Conservation (phyloP, 345 rosid genomes). For the Arabis hirsuta region DNA sequence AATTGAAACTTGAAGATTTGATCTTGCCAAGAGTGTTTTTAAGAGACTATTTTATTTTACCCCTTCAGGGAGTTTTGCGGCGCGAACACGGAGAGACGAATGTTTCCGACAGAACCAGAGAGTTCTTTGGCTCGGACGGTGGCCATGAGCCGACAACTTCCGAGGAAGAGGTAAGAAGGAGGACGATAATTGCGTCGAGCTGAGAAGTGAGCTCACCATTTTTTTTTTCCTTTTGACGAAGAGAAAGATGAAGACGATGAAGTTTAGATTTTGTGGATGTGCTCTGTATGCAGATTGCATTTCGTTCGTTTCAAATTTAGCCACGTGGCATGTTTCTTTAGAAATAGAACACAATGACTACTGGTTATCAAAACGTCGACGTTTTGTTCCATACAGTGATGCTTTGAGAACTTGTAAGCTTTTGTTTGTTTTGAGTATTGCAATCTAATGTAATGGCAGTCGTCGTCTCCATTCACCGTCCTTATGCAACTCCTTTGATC, state of each 20-base stretch:
- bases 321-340: not conserved
- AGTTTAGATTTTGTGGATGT: conserved; percentile 23
- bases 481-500: conserved; percentile 13
- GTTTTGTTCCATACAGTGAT: not conserved
- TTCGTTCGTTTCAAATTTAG: not conserved
- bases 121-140: conserved; percentile 10
- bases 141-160: conserved; percentile 11
- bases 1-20: not conserved
- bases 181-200: conserved; percentile 21
- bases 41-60: conserved; percentile 38
- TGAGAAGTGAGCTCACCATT: conserved; percentile 29
- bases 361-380: not conserved
- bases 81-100: conserved; percentile 49
- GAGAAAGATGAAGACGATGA: conserved; percentile 13
- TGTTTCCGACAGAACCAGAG: conserved; percentile 14
- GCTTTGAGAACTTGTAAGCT: not conserved
- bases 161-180: conserved; percentile 29
- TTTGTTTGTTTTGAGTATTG: not conserved
- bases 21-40: not conserved
- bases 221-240: not conserved
- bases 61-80: conserved; percentile 71
- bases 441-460: conserved; percentile 56
- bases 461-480: conserved; percentile 43
- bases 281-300: not conserved
- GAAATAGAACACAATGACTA: no score